Percentiles rank a stretch among this genome's conserved stretches.
Evolutionary conservation across 2,329 filamentous ascomycete genomes (phyloP).

Genomic region (Paracoccidioides lutzii): DNA sequence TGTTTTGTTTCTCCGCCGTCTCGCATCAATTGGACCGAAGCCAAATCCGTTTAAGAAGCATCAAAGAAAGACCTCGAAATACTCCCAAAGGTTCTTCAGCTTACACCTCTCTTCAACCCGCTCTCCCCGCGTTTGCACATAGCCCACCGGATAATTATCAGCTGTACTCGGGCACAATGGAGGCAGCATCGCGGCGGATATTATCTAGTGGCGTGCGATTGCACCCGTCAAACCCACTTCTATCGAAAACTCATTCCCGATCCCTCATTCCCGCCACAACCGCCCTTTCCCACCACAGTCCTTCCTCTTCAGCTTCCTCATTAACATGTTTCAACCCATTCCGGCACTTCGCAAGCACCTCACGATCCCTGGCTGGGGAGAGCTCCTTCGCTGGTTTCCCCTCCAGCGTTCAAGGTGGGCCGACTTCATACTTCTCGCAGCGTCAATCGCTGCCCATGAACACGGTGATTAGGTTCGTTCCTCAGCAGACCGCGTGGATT

Average conservation of each 20-base stretch:
- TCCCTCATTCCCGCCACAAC: not conserved
- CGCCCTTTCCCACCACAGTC: slow-evolving; percentile 6
- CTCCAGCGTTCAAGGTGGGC: slow-evolving; percentile 22
- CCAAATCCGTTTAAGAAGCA: too few relatives aligned
- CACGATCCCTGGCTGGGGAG: slow-evolving; percentile 20
- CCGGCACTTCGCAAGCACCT: slow-evolving; percentile 21
- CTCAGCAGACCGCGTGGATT: slow-evolving; percentile 99
- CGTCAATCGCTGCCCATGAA: slow-evolving; percentile 65
- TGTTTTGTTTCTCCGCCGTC: too few relatives aligned
- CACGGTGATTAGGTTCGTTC: slow-evolving; percentile 89
- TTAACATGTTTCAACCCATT: slow-evolving; percentile 8
- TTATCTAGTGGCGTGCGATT: slow-evolving; percentile 22
- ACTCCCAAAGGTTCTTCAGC: not conserved
- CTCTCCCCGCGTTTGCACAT: not conserved
- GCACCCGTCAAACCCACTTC: slow-evolving; percentile 11
- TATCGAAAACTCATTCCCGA: not conserved
- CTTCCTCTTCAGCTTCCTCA: slow-evolving; percentile 17
- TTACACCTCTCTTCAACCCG: not conserved
- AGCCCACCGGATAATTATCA: not conserved
- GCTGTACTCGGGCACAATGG: slow-evolving; percentile 17
- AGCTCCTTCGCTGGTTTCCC: slow-evolving; percentile 21
- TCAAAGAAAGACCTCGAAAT: too few relatives aligned
- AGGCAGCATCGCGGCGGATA: slow-evolving; percentile 23
- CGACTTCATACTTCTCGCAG: slow-evolving; percentile 66
- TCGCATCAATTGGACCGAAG: too few relatives aligned